Evolutionary conservation across 106 monocot species (phyloP), one percentile per base, ranked within the genome.

Genomic region (Dendrobium officinale): DNA sequence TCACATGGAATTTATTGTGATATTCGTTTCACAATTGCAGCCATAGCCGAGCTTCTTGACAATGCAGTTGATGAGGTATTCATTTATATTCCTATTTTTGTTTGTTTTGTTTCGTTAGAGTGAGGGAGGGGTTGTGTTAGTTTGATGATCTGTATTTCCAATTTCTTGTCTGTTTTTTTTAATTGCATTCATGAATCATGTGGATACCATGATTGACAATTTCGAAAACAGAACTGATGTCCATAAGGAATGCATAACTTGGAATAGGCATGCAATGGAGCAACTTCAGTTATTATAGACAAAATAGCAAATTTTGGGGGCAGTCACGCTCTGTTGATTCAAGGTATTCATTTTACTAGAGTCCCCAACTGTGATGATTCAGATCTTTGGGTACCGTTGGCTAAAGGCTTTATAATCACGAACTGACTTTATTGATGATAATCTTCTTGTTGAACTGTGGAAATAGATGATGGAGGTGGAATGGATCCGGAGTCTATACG

Each of bases 41-140:
- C 96, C n/a, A 89, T 96, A 67, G 96, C 96, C 41, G 96, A 96
- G 77, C 85, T 96, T 48, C 88, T 96, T 75, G 96, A 96, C 73
- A 96, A 96, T 89, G 91, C 96, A 49, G 77, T 96, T 85, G 96
- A 96, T 85, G 96, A 93, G 96, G 96, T 96, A 75, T n/a, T 2
- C 22, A 75, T 43, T 6, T 10, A 19, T n/a, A 43, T 44, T n/a
- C 42, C n/a, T 13, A 44, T 37, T 37, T 37, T 43, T 42, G 20
- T 74, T 40, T 31, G 9, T 75, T 75, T 75, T 22, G n/a, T 75
- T n/a, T 75, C 22, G 45, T 66, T 26, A 66, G 64, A 26, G 64
- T 66, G 64, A 66, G 64, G 24, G 64, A 26, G 17, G 58, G 15
- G 26, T 26, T 22, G 24, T 66, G 24, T 66, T 26, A 26, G 24